Evolutionary conservation across 441 rosid genomes (phyloP).

Genomic region (Codiaeum variegatum): DNA sequence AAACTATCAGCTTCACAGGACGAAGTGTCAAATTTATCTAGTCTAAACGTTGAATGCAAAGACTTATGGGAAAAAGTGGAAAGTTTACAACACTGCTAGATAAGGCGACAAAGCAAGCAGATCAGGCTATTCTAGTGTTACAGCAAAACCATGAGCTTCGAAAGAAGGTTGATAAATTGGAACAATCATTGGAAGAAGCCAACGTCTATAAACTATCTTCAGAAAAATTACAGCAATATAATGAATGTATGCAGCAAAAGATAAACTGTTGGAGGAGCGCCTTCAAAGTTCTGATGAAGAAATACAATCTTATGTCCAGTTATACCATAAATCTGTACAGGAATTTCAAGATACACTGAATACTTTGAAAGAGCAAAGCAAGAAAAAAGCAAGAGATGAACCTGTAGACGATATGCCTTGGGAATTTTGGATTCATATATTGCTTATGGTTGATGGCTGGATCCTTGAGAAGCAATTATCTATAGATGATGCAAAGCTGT

Average conservation of each 20-base stretch:
- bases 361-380: constrained; percentile 77
- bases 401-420: constrained; percentile 78
- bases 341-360: constrained; percentile 85
- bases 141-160: constrained; percentile 84
- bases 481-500: constrained; percentile 50
- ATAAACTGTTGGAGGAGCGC: constrained; percentile 75
- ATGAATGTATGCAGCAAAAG: constrained; percentile 82
- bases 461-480: constrained; percentile 78
- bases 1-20: constrained; percentile 63
- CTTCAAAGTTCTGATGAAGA: constrained; percentile 86
- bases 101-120: constrained; percentile 80
- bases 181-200: constrained; percentile 76
- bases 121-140: constrained; percentile 68
- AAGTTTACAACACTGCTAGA: constrained; percentile 59
- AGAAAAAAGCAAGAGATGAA: constrained; percentile 50
- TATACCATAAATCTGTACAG: constrained; percentile 79
- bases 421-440: constrained; percentile 88
- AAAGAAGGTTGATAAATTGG: constrained; percentile 78
- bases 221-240: constrained; percentile 69
- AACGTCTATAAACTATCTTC: constrained; percentile 66
- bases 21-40: constrained; percentile 60
- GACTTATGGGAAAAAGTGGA: constrained; percentile 71
- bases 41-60: constrained; percentile 66
- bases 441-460: constrained; percentile 93
- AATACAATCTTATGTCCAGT: constrained; percentile 60